Evolutionary conservation across 2,329 filamentous ascomycete species (phyloP).

Genomic region (Beauveria sp.): DNA sequence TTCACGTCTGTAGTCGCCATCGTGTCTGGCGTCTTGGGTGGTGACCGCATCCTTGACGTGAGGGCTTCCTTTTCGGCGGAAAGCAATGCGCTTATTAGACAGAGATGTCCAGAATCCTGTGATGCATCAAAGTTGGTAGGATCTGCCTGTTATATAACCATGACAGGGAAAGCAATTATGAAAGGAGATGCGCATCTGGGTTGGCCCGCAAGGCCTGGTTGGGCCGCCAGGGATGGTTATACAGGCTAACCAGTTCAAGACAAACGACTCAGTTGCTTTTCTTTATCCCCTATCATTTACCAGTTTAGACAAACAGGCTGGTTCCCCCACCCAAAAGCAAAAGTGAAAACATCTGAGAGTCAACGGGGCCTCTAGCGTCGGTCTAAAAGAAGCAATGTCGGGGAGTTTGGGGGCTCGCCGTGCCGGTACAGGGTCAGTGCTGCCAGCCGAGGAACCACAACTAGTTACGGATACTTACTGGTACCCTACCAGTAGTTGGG

Average conservation of each 20-base stretch:
- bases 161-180: neutral
- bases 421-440: neutral
- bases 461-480: no score
- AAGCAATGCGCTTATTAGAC: neutral
- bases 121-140: neutral
- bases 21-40: neutral
- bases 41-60: neutral
- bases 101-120: neutral
- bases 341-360: slow-evolving; percentile 9
- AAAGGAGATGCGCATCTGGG: slow-evolving; percentile 1
- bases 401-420: neutral
- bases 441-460: neutral
- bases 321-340: slow-evolving; percentile 3
- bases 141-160: neutral
- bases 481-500: no score
- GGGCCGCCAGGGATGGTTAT: neutral
- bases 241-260: neutral
- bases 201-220: neutral
- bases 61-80: neutral
- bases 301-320: neutral
- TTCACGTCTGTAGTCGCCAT: neutral
- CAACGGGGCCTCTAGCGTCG: neutral
- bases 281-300: neutral
- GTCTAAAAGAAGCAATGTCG: slow-evolving; percentile 8
- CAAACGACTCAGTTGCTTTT: slow-evolving; percentile 5